A percentile compares a stretch with the other conserved stretches of the same genome.
phyloP scores from a whole-genome alignment of 352 stramenopile species.

The Globisporangium carolinianum region DNA sequence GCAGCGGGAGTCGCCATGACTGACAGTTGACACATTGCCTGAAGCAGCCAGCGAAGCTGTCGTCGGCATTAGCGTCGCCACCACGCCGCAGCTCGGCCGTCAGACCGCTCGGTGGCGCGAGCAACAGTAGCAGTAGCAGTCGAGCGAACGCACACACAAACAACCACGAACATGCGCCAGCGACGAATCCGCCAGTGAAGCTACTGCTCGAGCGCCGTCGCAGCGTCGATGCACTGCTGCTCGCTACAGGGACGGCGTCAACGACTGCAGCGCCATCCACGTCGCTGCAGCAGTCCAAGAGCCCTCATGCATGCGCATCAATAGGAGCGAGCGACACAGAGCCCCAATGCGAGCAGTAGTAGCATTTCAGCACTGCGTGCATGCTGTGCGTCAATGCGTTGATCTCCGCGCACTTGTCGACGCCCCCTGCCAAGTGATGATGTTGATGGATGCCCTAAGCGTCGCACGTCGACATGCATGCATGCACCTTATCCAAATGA shows the following conservation, averaged over 20 bases:
- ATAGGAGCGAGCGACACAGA: no score
- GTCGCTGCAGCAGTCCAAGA: no score
- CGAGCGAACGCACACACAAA: background rate
- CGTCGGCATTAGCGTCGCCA: background rate
- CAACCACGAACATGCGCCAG: slow-evolving; percentile 8
- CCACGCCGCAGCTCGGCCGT: background rate
- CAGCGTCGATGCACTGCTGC: slow-evolving; percentile 13
- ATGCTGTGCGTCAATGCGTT: no score
- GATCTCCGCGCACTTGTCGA: no score
- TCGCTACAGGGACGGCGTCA: background rate
- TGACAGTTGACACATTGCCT: background rate
- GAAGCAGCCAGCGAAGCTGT: slow-evolving; percentile 2
- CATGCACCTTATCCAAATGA: no score
- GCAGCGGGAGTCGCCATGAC: background rate
- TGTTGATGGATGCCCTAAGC: no score
- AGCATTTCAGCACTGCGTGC: no score
- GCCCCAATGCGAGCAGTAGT: no score
- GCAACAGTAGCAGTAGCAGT: background rate
- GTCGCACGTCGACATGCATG: no score
- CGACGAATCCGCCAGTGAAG: slow-evolving; percentile 59
- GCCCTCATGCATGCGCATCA: no score
- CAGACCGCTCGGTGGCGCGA: background rate
- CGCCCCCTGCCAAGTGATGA: no score
- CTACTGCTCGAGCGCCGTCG: slow-evolving; percentile 47
- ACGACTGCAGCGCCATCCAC: background rate